Conservation (phyloP, 2,329 filamentous ascomycete species). For the Phyllosticta citribraziliensis region DNA sequence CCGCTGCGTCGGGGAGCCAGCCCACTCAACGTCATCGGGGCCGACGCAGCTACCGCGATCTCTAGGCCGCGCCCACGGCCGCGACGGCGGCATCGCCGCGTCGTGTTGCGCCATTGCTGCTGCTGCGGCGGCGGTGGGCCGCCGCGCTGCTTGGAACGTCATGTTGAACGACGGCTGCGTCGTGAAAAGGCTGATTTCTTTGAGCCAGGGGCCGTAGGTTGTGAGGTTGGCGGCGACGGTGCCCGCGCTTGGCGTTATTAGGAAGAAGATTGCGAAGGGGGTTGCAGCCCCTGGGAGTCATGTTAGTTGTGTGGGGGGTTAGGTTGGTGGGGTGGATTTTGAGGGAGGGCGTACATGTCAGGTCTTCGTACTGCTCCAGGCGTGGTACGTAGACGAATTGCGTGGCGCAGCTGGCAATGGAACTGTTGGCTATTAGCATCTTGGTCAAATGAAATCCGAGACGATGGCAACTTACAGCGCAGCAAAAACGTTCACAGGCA, state of each 20-base stretch:
- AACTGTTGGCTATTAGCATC: not conserved
- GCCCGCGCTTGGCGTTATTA: not conserved
- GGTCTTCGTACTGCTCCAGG: not conserved
- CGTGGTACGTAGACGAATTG: not conserved
- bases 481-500: not conserved
- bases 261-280: not conserved
- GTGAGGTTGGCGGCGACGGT: constrained; percentile 2
- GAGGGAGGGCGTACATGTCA: not conserved
- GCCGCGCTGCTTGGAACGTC: not conserved
- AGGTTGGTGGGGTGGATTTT: not conserved
- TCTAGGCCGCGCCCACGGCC: not conserved
- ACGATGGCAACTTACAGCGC: not conserved
- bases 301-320: too few relatives aligned
- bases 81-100: not conserved
- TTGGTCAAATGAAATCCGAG: not conserved
- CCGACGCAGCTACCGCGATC: not conserved
- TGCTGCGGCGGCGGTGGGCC: not conserved
- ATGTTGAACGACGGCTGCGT: not conserved
- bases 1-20: not conserved
- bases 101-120: not conserved
- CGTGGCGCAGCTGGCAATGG: not conserved
- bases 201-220: not conserved
- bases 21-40: not conserved
- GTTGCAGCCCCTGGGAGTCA: not conserved
- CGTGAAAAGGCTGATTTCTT: not conserved